phyloP scores from a whole-genome alignment of 2,329 filamentous ascomycete genomes.

The Parafenestella ontariensis region DNA sequence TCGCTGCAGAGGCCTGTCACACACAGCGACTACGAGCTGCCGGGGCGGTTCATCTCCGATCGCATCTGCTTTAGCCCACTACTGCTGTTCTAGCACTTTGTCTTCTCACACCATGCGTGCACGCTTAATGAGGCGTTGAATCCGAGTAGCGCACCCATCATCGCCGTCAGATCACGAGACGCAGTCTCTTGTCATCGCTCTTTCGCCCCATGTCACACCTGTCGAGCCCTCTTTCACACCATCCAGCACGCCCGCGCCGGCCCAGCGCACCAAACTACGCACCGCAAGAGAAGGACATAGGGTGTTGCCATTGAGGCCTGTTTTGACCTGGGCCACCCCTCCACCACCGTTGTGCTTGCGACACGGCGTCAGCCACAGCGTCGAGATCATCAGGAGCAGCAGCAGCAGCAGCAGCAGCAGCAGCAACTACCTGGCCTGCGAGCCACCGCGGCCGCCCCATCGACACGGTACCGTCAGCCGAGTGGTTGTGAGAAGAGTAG shows the following conservation, averaged over 20 bases:
- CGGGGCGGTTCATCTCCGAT: slow-evolving; percentile 49
- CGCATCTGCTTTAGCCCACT: slow-evolving; percentile 40
- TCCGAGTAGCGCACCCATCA: slow-evolving; percentile 20
- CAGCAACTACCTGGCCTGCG: slow-evolving; percentile 5
- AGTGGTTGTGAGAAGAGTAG: slow-evolving; percentile 1
- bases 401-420: slow-evolving; percentile 17
- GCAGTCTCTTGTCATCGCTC: slow-evolving; percentile 20
- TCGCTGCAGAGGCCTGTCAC: slow-evolving; percentile 31
- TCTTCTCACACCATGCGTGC: slow-evolving; percentile 36
- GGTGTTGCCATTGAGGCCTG: slow-evolving; percentile 14
- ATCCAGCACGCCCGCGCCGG: slow-evolving; percentile 15
- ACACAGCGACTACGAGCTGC: slow-evolving; percentile 34
- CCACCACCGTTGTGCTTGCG: slow-evolving; percentile 25
- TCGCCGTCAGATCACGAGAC: slow-evolving; percentile 41
- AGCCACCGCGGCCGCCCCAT: slow-evolving; percentile 3
- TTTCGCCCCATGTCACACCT: slow-evolving; percentile 33
- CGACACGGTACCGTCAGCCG: not conserved
- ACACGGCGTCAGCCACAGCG: slow-evolving; percentile 37
- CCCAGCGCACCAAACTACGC: slow-evolving; percentile 11
- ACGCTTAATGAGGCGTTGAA: slow-evolving; percentile 27
- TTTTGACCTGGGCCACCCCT: slow-evolving; percentile 14
- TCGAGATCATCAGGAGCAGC: too few relatives aligned
- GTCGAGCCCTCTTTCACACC: slow-evolving; percentile 24
- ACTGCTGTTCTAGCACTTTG: slow-evolving; percentile 24
- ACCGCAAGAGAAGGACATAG: slow-evolving; percentile 25